Evolutionary conservation across 345 rosid species (phyloP).

Genomic region (Melaleuca alternifolia): DNA sequence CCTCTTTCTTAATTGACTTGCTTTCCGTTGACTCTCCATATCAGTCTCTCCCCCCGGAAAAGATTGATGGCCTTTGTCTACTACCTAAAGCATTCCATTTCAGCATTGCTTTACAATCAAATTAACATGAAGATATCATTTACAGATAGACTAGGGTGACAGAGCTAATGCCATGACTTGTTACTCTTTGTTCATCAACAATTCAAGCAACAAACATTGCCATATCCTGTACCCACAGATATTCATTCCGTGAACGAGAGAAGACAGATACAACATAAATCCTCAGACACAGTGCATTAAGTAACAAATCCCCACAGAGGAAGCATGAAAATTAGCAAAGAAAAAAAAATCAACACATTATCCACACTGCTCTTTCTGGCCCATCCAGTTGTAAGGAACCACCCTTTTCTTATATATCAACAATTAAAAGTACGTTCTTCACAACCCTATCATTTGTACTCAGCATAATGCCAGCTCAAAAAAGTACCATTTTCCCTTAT

Average conservation of each 20-base stretch:
- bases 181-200: not conserved
- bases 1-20: constrained; percentile 54
- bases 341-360: not conserved
- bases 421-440: not conserved
- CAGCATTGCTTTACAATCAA: constrained; percentile 1
- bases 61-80: constrained; percentile 19
- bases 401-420: not conserved
- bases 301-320: not conserved
- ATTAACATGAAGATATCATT: not conserved
- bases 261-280: not conserved
- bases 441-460: not conserved
- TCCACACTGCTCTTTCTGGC: not conserved
- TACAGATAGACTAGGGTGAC: not conserved
- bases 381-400: not conserved
- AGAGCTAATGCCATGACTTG: not conserved
- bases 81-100: constrained; percentile 34
- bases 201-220: not conserved
- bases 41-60: constrained; percentile 15
- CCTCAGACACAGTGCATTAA: not conserved
- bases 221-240: not conserved
- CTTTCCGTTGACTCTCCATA: constrained; percentile 30
- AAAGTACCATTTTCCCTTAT: not conserved
- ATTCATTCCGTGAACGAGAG: not conserved
- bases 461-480: not conserved
- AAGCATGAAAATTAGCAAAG: not conserved